phyloP scores from a whole-genome alignment of 805 yeast genomes.

The Maudiozyma turicensis region DNA sequence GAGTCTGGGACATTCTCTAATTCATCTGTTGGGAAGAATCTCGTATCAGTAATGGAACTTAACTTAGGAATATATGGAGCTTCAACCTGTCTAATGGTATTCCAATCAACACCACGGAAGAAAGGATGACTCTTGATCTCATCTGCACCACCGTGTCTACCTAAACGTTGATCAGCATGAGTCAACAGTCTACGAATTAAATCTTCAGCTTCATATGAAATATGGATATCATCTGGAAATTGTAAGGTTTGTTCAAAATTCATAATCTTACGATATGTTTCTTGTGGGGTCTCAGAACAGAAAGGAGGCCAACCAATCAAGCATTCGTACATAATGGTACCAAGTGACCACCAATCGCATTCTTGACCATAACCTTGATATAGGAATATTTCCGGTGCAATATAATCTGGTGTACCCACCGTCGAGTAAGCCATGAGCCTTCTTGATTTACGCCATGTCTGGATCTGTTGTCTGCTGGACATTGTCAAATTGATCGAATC shows the following conservation, averaged over 20 bases:
- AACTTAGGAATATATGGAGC: conserved; percentile 93
- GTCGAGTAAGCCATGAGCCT: conserved; percentile 93
- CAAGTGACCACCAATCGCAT: conserved; percentile 97
- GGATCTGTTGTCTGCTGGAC: conserved; percentile 90
- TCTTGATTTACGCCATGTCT: conserved; percentile 90
- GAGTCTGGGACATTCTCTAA: conserved; percentile 89
- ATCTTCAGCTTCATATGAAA: conserved; percentile 83
- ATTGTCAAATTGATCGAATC: conserved; percentile 93
- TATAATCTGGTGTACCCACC: conserved; percentile 93
- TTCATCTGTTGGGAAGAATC: conserved; percentile 97
- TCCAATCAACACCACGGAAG: conserved; percentile 95
- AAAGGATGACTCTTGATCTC: conserved; percentile 88
- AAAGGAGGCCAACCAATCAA: conserved; percentile 96
- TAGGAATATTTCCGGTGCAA: conserved; percentile 88
- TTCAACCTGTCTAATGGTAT: conserved; percentile 71
- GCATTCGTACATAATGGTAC: conserved; percentile 95
- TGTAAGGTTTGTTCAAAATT: conserved; percentile 84
- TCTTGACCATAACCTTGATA: conserved; percentile 95
- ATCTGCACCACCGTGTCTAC: conserved; percentile 84
- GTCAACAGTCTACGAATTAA: conserved; percentile 69
- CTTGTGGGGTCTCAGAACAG: conserved; percentile 90
- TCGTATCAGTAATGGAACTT: conserved; percentile 86
- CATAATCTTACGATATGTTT: conserved; percentile 81
- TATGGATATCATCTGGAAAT: conserved; percentile 86
- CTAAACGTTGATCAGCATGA: conserved; percentile 68